Evolutionary conservation across 345 rosid genomes (phyloP), one percentile per base, ranked within the genome.

Genomic region (Populus euphratica): DNA sequence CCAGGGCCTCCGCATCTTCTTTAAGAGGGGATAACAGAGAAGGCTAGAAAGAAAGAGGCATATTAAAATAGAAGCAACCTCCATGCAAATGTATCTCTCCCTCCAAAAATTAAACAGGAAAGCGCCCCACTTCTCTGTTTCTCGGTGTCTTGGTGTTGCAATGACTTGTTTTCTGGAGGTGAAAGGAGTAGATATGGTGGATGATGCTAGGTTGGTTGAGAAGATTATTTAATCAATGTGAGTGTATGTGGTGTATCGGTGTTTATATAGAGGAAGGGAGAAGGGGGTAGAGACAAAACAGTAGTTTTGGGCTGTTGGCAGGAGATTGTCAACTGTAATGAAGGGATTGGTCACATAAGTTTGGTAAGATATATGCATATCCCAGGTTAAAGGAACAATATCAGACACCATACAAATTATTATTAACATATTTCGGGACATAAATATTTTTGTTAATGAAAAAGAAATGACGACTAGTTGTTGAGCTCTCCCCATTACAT

Each of bases 1-100:
- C 36, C 36, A 33, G 44, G 44, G 44, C 54, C 49, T 68, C 12
- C 54, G 72, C 36, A 6, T 77, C 17, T 62, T 81, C 27, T 67
- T 61, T 23, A 73, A 47, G 33, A 77, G 39, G 2, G 62, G 74
- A 65, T 76, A 85, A 47, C 85, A 86, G 54, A 89, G 75, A 69
- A 90, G 81, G 49, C 79, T 65, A 21, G 75, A 88, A 72, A 90
- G 83, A 16, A 84, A 65, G 70, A 89, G 80, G 78, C 78, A 69
- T 11, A 77, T 44, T 13, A 86, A 73, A 75, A 79, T 61, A 21
- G 74, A 73, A 52, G 50, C 56, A 59, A 70, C 65, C 83, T 87
- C 91, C 91, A 90, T 88, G 39, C 76, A 75, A 52, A 67, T 62
- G 25, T 44, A 59, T 29, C 63, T 56, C 27, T 56, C 63, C 21